Evolutionary conservation across 164 flowering plant genomes (phyloP).

Genomic region (Warburgia ugandensis): DNA sequence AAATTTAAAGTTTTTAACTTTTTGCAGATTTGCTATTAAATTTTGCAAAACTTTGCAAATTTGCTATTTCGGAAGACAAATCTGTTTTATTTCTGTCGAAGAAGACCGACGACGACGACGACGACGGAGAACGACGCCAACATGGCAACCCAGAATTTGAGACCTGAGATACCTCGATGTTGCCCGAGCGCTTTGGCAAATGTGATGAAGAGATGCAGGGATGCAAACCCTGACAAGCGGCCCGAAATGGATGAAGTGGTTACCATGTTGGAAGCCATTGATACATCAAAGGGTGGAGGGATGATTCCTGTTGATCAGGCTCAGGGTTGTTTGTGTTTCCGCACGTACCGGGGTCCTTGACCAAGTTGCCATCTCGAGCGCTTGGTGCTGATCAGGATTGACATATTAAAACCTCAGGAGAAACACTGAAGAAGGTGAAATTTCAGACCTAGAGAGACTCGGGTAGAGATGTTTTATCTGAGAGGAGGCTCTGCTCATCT

Average conservation of each 20-base stretch:
- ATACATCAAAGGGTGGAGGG: constrained; percentile 87
- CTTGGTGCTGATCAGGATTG: too few relatives aligned
- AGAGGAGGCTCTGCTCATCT: constrained; percentile 12
- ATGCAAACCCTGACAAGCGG: constrained; percentile 82
- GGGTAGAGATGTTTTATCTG: constrained; percentile 1
- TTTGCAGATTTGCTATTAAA: too few relatives aligned
- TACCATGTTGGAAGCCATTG: constrained; percentile 74
- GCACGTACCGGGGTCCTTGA: constrained; percentile 71
- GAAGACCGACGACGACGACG: too few relatives aligned
- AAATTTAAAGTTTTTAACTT: too few relatives aligned
- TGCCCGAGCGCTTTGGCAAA: constrained; percentile 81
- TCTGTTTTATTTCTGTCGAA: too few relatives aligned
- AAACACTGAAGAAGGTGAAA: too few relatives aligned
- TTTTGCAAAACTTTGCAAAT: too few relatives aligned
- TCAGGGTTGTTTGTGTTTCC: constrained; percentile 78
- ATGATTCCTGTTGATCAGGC: constrained; percentile 77
- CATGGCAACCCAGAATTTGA: constrained; percentile 94
- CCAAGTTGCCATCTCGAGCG: background rate
- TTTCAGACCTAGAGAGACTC: too few relatives aligned
- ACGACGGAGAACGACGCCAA: too few relatives aligned
- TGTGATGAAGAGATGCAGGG: constrained; percentile 95
- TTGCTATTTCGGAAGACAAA: too few relatives aligned
- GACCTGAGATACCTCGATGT: constrained; percentile 93
- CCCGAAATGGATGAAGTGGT: constrained; percentile 99
- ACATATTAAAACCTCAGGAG: too few relatives aligned